These are phyloP conservation scores for Iris pallida DNA, from an alignment of 116 monocot genomes.

Conservation along the genomic window DNA sequence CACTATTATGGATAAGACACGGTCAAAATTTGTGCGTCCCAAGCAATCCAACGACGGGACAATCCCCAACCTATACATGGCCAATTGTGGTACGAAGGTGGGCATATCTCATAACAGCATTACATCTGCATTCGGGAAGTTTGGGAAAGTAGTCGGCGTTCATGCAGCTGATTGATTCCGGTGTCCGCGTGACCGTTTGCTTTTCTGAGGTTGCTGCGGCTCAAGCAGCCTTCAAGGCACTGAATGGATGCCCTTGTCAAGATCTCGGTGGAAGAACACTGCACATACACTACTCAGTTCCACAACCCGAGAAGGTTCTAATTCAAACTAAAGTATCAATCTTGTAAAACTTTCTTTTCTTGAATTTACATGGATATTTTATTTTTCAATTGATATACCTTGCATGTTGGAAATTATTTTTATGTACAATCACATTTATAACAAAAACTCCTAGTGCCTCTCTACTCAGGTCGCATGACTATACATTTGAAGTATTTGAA, in stretches of 20 bases:
- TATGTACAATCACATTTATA: too few species aligned
- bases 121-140: constrained; percentile 50
- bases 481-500: too few species aligned
- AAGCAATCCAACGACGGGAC: constrained; percentile 9
- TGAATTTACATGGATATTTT: background rate
- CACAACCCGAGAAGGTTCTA: constrained; percentile 34
- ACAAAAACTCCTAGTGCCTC: too few species aligned
- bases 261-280: constrained; percentile 56
- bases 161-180: constrained; percentile 71
- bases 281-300: constrained; percentile 68
- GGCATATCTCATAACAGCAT: constrained; percentile 53
- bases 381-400: too few species aligned
- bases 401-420: too few species aligned
- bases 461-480: too few species aligned
- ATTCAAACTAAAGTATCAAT: background rate
- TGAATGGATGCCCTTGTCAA: constrained; percentile 47
- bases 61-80: constrained; percentile 73
- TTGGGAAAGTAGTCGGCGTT: constrained; percentile 63
- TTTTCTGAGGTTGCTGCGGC: constrained; percentile 38
- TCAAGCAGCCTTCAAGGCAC: constrained; percentile 45
- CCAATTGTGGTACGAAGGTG: constrained; percentile 89
- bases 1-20: constrained; percentile 9
- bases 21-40: constrained; percentile 25
- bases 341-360: background rate
- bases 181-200: constrained; percentile 68